These are phyloP conservation scores for Aegilops sharonensis DNA, from an alignment of 176 grass and related monocot genomes.

Conservation along the genomic window DNA sequence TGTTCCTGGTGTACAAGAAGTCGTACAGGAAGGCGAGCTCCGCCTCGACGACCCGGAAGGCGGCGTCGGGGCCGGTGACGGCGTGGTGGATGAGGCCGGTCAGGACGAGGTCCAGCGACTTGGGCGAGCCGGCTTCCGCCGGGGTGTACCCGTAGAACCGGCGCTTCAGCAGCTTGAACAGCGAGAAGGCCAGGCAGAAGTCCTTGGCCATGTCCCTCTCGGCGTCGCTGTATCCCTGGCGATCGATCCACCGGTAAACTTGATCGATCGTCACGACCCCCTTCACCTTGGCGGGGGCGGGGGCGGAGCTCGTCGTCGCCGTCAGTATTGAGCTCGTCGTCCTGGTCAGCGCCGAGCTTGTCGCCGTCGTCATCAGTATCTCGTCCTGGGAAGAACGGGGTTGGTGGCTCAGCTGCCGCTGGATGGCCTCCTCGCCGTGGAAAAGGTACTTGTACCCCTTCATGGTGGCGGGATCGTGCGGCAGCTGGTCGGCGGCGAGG, in stretches of 20 bases:
- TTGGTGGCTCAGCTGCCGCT: neutral
- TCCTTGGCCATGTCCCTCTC: slow-evolving; percentile 48
- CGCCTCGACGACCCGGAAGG: slow-evolving; percentile 36
- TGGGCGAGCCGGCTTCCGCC: slow-evolving; percentile 32
- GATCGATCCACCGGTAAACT: slow-evolving; percentile 39
- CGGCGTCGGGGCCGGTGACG: slow-evolving; percentile 24
- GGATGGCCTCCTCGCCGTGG: slow-evolving; percentile 45
- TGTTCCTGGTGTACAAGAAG: slow-evolving; percentile 51
- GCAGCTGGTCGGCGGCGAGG: neutral
- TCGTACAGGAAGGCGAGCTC: slow-evolving; percentile 59
- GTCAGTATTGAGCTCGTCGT: neutral
- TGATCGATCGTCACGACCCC: slow-evolving; percentile 44
- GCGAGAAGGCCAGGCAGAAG: slow-evolving; percentile 52
- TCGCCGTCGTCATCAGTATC: neutral
- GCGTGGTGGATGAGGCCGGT: slow-evolving; percentile 30
- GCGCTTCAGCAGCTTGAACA: slow-evolving; percentile 55
- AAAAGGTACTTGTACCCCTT: slow-evolving; percentile 48
- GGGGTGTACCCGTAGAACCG: slow-evolving; percentile 40
- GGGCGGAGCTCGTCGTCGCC: neutral
- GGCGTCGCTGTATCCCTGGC: slow-evolving; percentile 10
- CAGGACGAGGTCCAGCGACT: slow-evolving; percentile 29
- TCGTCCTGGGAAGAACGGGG: neutral
- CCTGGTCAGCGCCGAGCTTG: neutral
- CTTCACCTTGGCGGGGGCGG: neutral
- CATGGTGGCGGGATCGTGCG: slow-evolving; percentile 25